A percentile compares a stretch with the other conserved stretches of the same genome.
phyloP scores from a whole-genome alignment of 108 stramenopile genomes.

The Nitzschia sp. region DNA sequence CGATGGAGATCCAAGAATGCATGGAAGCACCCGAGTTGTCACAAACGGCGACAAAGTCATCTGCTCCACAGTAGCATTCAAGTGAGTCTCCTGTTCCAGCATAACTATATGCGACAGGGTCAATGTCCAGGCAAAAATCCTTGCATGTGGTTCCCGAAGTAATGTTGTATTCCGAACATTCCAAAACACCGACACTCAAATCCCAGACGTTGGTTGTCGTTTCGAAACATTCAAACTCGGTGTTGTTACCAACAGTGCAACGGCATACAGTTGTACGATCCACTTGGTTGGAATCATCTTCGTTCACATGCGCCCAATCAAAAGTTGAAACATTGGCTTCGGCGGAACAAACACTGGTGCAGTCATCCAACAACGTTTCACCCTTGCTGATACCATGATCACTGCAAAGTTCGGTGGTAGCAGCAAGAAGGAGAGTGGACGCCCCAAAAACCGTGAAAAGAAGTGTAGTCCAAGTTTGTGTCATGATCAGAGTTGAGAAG shows the following conservation, averaged over 20 bases:
- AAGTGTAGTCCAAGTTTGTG: too few relatives aligned
- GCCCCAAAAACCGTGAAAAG: too few relatives aligned
- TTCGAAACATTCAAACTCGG: constrained; percentile 19
- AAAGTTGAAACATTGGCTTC: not conserved
- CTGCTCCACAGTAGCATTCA: constrained; percentile 12
- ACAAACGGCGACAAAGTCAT: too few relatives aligned
- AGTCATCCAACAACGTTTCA: constrained; percentile 7
- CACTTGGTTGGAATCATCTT: constrained; percentile 10
- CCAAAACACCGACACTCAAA: not conserved
- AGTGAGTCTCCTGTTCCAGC: constrained; percentile 3
- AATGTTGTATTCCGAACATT: constrained; percentile 21
- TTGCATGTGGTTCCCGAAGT: constrained; percentile 19
- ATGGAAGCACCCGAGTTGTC: too few relatives aligned
- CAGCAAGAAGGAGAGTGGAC: too few relatives aligned
- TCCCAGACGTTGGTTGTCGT: constrained; percentile 26
- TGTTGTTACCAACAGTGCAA: constrained; percentile 5
- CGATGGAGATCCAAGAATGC: too few relatives aligned
- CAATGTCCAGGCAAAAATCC: constrained; percentile 25
- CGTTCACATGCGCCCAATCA: constrained; percentile 19
- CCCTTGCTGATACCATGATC: constrained; percentile 13
- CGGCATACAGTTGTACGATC: constrained; percentile 30
- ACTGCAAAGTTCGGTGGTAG: constrained; percentile 4
- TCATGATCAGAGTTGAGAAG: too few relatives aligned
- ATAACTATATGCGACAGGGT: constrained; percentile 18
- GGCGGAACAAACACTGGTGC: constrained; percentile 9